These are phyloP conservation scores for Aureobasidium subglaciale DNA, from an alignment of 2,329 filamentous ascomycete species.

Conservation along the genomic window DNA sequence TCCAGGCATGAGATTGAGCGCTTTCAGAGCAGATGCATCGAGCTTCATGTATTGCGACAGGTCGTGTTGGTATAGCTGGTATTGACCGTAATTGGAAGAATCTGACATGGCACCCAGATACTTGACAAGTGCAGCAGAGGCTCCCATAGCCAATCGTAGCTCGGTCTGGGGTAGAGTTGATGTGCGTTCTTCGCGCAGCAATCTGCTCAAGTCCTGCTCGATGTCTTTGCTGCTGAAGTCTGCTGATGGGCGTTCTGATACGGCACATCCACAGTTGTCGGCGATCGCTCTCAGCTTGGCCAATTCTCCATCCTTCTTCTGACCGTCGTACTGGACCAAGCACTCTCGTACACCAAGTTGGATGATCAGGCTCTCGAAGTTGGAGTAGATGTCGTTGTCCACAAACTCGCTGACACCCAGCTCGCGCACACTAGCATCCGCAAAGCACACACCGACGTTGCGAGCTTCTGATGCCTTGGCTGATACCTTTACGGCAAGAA, in stretches of 20 bases:
- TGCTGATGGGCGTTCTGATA: slow-evolving; percentile 66
- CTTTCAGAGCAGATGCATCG: slow-evolving; percentile 87
- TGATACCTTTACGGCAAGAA: slow-evolving; percentile 87
- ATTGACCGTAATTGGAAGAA: slow-evolving; percentile 91
- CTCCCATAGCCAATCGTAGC: slow-evolving; percentile 90
- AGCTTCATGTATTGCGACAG: slow-evolving; percentile 97
- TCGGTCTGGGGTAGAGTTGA: slow-evolving; percentile 81
- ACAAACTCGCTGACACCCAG: slow-evolving; percentile 95
- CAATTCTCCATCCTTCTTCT: slow-evolving; percentile 80
- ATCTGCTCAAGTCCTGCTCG: slow-evolving; percentile 81
- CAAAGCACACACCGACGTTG: slow-evolving; percentile 90
- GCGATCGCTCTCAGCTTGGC: slow-evolving; percentile 82
- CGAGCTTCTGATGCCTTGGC: slow-evolving; percentile 80
- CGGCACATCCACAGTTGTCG: slow-evolving; percentile 82
- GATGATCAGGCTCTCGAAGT: slow-evolving; percentile 93
- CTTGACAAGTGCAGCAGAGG: slow-evolving; percentile 86
- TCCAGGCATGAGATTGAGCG: slow-evolving; percentile 94
- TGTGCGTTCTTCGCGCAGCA: slow-evolving; percentile 80
- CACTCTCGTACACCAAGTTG: slow-evolving; percentile 95
- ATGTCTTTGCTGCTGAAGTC: slow-evolving; percentile 91
- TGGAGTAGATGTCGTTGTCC: slow-evolving; percentile 98
- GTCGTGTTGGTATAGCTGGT: slow-evolving; percentile 94
- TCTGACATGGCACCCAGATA: slow-evolving; percentile 89
- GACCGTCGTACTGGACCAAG: slow-evolving; percentile 69
- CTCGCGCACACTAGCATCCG: slow-evolving; percentile 91